A percentile compares a stretch with the other conserved stretches of the same genome.
phyloP scores from a whole-genome alignment of 2,329 filamentous ascomycete species.

The Epichloe uncinata region DNA sequence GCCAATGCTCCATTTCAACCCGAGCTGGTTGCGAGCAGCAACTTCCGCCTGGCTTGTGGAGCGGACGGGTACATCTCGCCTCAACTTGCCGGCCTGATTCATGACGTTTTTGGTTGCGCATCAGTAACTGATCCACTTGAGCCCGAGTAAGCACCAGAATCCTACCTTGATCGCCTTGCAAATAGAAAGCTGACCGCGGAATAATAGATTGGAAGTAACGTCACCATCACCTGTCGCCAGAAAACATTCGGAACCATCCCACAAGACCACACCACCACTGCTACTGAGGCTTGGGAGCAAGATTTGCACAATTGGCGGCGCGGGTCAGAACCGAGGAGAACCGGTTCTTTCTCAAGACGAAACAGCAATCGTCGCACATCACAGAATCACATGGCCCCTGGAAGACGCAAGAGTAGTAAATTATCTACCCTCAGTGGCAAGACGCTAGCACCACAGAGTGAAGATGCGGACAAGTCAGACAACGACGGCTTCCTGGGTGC shows the following conservation, averaged over 20 bases:
- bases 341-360: background rate
- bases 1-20: background rate
- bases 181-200: background rate
- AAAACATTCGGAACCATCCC: background rate
- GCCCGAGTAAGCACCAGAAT: background rate
- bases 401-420: background rate
- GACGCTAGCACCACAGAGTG: conserved; percentile 23
- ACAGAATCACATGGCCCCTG: background rate
- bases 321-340: background rate
- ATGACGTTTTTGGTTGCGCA: conserved; percentile 3
- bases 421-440: background rate
- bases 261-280: background rate
- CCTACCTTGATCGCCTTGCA: too few relatives aligned
- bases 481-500: conserved; percentile 32
- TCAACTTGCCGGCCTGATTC: conserved; percentile 1
- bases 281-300: background rate
- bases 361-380: background rate
- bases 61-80: background rate
- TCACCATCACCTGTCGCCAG: background rate
- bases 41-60: background rate
- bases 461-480: conserved; percentile 26
- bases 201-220: background rate
- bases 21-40: background rate
- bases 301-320: background rate
- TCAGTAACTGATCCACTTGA: background rate